Evolutionary conservation across 495 filamentous ascomycete genomes (phyloP).

Genomic region (Sordaria brevicollis): DNA sequence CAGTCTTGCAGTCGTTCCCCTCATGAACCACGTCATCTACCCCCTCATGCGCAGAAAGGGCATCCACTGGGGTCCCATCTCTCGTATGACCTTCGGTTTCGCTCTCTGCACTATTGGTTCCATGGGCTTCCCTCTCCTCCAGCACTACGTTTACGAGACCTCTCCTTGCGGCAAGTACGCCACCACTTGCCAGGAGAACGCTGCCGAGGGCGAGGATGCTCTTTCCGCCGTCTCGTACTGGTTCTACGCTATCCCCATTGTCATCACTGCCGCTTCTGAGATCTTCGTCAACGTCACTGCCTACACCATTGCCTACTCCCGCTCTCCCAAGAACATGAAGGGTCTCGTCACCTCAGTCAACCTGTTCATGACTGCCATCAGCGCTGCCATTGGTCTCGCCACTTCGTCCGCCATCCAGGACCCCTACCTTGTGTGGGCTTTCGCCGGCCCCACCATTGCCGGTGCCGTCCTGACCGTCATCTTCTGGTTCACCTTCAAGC

Average conservation of each 20-base stretch:
- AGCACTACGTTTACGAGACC: constrained; percentile 59
- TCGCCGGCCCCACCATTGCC: constrained; percentile 36
- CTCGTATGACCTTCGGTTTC: constrained; percentile 65
- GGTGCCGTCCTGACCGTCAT: constrained; percentile 28
- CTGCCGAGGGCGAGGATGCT: constrained; percentile 28
- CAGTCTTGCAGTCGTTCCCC: constrained; percentile 44
- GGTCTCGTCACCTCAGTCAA: constrained; percentile 51
- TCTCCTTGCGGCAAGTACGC: constrained; percentile 37
- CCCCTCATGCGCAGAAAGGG: constrained; percentile 50
- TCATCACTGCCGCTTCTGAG: constrained; percentile 50
- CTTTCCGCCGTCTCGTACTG: constrained; percentile 32
- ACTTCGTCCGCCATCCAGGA: constrained; percentile 46
- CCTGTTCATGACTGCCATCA: constrained; percentile 45
- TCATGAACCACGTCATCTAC: constrained; percentile 59
- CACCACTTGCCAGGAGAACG: constrained; percentile 25
- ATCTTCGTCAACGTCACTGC: constrained; percentile 60
- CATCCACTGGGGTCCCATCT: constrained; percentile 59
- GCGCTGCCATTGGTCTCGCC: constrained; percentile 48
- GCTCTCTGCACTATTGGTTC: constrained; percentile 53
- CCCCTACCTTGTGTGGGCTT: constrained; percentile 49
- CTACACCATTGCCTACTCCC: constrained; percentile 61
- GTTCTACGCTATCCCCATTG: constrained; percentile 34
- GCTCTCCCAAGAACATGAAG: constrained; percentile 58
- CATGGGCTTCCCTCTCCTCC: constrained; percentile 52
- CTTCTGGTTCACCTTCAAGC: constrained; percentile 39